These are phyloP conservation scores for Clarireedia monteithiana DNA, from an alignment of 2,329 filamentous ascomycete species.

Conservation along the genomic window DNA sequence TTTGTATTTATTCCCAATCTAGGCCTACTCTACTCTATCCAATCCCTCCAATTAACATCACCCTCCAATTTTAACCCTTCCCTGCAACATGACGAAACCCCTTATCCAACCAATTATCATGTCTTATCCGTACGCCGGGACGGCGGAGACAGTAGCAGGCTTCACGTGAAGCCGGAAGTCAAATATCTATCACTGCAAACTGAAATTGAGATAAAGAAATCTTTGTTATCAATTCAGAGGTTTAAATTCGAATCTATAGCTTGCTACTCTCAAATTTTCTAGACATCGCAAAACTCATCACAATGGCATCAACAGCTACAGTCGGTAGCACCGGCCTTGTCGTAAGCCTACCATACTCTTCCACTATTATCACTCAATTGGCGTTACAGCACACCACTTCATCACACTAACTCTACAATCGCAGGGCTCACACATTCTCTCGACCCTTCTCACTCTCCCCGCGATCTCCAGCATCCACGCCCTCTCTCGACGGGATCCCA, in stretches of 20 bases:
- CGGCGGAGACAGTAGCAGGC: too few relatives aligned
- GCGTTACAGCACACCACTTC: not conserved
- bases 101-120: too few relatives aligned
- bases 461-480: constrained; percentile 44
- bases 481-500: constrained; percentile 59
- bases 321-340: constrained; percentile 42
- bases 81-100: too few relatives aligned
- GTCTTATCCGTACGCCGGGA: too few relatives aligned
- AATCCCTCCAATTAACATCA: too few relatives aligned
- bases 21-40: too few relatives aligned
- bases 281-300: not conserved
- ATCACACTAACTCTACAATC: constrained; percentile 8
- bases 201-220: too few relatives aligned
- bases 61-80: too few relatives aligned
- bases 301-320: constrained; percentile 37
- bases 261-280: not conserved
- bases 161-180: too few relatives aligned
- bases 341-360: constrained; percentile 29
- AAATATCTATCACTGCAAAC: too few relatives aligned
- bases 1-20: too few relatives aligned
- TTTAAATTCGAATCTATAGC: not conserved
- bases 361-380: not conserved
- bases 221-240: not conserved
- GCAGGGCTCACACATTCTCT: constrained; percentile 65
- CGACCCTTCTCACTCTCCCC: constrained; percentile 48